Evolutionary conservation across 2,329 filamentous ascomycete species (phyloP), one percentile per base, ranked within the genome.

Genomic region (Chaetomium sp.): DNA sequence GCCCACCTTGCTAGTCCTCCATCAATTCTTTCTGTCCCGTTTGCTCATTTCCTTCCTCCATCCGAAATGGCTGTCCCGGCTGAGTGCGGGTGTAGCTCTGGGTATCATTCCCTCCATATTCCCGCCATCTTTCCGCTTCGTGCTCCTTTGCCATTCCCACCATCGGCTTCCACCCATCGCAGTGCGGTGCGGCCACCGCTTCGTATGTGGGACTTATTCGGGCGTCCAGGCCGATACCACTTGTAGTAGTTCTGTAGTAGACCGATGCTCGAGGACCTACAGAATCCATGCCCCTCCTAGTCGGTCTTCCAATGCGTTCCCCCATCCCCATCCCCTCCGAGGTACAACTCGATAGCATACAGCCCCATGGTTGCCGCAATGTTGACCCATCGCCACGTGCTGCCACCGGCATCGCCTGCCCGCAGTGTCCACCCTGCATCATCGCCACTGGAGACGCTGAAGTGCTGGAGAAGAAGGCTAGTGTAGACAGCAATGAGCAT

Each of bases 401-500:
- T 96, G 21, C 93, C 92, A 13, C 92, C 93, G 4, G 88, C 82
- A 71, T 93, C 91, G 6, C 90, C 92, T 19, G 92, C 91, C 72
- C 93, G 89, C 59, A 91, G 88, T 2, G 89, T 93, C 93, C 93
- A 97, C 82, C 93, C 86, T 29, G 72, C 70, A 61, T 85, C 86
- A 2, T 85, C 85, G 1, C 86, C 87, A 67, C 90, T 90, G 12
- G 90, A 89, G 5, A 77, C 74, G 53, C 92, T 91, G 74, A 99
- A 98, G 77, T 99, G 95, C 76, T 98, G 95, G 81, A 98, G 89
- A 38, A 99, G 80, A 58, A 99, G 80, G 77, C 93, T 97, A 2
- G 95, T 99, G 77, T 99, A 99, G 33, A 98, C 93, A 4, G 95
- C 91, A 67, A 99, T 94, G 62, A 99, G 83, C 63, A 98, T 96